Conservation (phyloP, 495 filamentous ascomycete genomes). For the Usnea hakonensis region DNA sequence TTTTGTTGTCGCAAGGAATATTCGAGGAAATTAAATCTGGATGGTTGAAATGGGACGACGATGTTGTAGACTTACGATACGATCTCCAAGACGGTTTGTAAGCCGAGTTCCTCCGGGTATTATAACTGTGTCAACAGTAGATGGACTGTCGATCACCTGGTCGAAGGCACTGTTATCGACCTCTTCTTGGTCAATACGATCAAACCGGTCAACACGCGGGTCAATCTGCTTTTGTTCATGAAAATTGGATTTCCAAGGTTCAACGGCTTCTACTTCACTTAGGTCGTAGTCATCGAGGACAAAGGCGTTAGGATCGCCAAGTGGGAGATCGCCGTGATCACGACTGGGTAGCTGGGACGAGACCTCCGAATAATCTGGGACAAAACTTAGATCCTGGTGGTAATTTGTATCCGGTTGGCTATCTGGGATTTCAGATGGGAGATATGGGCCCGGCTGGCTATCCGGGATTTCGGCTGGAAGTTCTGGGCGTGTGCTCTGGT, state of each 20-base stretch:
- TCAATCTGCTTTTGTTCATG: neutral
- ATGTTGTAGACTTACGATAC: slow-evolving; percentile 5
- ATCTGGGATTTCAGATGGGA: neutral
- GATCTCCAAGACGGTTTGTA: neutral
- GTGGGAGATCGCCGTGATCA: neutral
- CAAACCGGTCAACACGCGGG: neutral
- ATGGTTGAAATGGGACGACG: neutral
- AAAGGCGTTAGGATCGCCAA: neutral
- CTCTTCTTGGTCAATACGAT: neutral
- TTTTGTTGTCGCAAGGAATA: neutral
- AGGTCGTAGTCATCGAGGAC: neutral
- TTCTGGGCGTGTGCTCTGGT: slow-evolving; percentile 1
- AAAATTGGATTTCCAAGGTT: neutral
- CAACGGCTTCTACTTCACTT: neutral
- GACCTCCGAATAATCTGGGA: neutral
- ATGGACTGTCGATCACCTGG: neutral
- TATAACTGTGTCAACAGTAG: slow-evolving; percentile 2
- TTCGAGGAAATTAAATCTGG: neutral
- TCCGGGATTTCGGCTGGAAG: slow-evolving; percentile 9
- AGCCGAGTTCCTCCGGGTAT: slow-evolving; percentile 4
- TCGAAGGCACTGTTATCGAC: neutral
- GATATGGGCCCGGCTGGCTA: slow-evolving; percentile 2
- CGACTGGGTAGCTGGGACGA: neutral
- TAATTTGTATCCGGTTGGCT: neutral
- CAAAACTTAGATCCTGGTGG: neutral